Evolutionary conservation across 2,329 filamentous ascomycete genomes (phyloP), one percentile per base, ranked within the genome.

Genomic region (Diplodia scrobiculata): DNA sequence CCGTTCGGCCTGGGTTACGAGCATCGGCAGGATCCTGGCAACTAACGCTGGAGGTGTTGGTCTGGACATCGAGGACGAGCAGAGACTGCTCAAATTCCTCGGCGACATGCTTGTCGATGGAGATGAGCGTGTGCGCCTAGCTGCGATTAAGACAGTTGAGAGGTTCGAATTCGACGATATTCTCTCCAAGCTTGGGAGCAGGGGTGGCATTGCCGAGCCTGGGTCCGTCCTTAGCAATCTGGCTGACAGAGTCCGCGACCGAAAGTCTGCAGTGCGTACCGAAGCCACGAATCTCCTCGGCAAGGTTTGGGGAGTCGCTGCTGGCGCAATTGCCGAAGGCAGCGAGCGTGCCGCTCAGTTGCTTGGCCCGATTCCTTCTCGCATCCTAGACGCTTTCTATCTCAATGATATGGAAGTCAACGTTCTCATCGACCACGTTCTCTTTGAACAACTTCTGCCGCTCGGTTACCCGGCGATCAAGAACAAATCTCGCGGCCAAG

Each of bases 1-100:
- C 62, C 88, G 95, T 68, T 87, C 91, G 5, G 90, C 90, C 2
- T 99, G 94, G 94, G 90, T 90, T 1, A 91, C 89, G 0, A 90
- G 89, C 11, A 87, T 90, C 45, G 92, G 93, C 5, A 87, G 92
- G 70, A 96, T 99, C 65, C 79, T 99, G 9, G 86, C 90, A n/a
- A 98, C 95, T 0, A 94, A 91, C 27, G 94, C 92, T 27, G 94
- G 94, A 54, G 91, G 91, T 27, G 94, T 95, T 70, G 94, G 94
- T 0, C 82, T 98, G 48, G 93, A 91, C 72, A 85, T 89, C 6
- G 89, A 91, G 66, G 94, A 98, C 69, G 92, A 97, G 75, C 84
- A 84, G 60, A 83, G 85, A 53, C 84, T 98, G 45, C 85, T 97
- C 54, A 85, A 86, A 68, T 87, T 87, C 9, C 82, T 98, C 21